Conservation (phyloP, 2,329 filamentous ascomycete species). For the Neonectria ditissima region DNA sequence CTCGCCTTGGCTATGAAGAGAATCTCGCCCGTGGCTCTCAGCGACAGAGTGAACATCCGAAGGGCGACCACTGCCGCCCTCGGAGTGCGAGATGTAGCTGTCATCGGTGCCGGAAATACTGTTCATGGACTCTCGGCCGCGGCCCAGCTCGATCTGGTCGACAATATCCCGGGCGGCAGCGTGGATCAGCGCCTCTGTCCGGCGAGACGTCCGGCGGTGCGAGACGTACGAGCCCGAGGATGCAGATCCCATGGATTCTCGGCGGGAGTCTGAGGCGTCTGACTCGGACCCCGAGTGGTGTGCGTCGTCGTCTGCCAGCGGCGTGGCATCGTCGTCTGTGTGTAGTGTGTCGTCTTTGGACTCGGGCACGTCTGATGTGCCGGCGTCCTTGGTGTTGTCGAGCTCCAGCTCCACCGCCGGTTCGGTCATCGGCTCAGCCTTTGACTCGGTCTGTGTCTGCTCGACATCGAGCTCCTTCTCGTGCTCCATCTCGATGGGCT, state of each 20-base stretch:
- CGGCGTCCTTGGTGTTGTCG: conserved; percentile 10
- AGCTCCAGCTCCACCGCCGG: conserved; percentile 26
- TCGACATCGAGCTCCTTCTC: conserved; percentile 26
- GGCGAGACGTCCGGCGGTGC: conserved; percentile 55
- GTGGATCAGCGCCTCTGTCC: conserved; percentile 66
- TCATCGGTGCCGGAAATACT: conserved; percentile 15
- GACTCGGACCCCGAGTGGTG: conserved; percentile 35
- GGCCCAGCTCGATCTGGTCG: conserved; percentile 55
- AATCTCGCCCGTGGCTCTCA: conserved; percentile 7
- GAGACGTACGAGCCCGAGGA: conserved; percentile 39
- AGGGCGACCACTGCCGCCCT: conserved; percentile 10
- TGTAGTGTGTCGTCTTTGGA: conserved; percentile 18
- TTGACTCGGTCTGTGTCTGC: conserved; percentile 16
- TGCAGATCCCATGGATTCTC: conserved; percentile 36
- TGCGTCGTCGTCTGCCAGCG: conserved; percentile 12
- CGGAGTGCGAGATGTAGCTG: neutral
- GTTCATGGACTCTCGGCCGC: conserved; percentile 42
- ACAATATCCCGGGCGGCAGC: conserved; percentile 64
- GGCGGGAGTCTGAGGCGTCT: conserved; percentile 34
- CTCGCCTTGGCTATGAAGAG: conserved; percentile 10
- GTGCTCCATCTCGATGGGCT: conserved; percentile 21
- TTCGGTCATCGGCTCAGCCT: conserved; percentile 29
- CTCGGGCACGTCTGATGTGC: conserved; percentile 1
- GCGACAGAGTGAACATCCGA: conserved; percentile 9
- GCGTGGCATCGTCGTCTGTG: conserved; percentile 18